Conservation (phyloP, 768 basidiomycete genomes). For the Pisolithus sp. region DNA sequence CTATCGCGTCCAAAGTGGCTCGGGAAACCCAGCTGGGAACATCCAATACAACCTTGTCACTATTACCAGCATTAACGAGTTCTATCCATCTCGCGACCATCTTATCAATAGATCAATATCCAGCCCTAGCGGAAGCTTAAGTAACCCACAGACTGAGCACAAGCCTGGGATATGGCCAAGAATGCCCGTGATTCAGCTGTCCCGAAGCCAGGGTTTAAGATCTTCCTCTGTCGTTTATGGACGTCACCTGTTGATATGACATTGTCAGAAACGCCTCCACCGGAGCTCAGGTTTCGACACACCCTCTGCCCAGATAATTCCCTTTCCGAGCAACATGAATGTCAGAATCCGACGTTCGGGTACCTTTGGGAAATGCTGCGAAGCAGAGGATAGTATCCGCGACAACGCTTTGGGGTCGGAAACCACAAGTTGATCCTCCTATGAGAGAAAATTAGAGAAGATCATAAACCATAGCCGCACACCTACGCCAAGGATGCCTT, state of each 20-base stretch:
- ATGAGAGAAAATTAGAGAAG: neutral
- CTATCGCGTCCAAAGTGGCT: slow-evolving; percentile 46
- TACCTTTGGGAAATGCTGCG: slow-evolving; percentile 37
- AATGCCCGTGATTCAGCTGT: slow-evolving; percentile 45
- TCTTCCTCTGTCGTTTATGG: slow-evolving; percentile 48
- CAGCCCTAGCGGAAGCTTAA: no score
- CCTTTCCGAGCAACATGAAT: slow-evolving; percentile 24
- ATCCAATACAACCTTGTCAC: slow-evolving; percentile 16
- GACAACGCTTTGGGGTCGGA: slow-evolving; percentile 42
- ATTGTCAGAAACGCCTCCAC: slow-evolving; percentile 9
- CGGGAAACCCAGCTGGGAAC: slow-evolving; percentile 31
- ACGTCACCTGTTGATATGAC: slow-evolving; percentile 24
- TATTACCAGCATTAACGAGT: slow-evolving; percentile 4
- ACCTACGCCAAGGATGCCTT: slow-evolving; percentile 21
- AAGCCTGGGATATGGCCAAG: slow-evolving; percentile 41
- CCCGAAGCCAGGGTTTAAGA: slow-evolving; percentile 53
- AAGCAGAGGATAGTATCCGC: slow-evolving; percentile 35
- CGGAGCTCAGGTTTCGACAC: neutral
- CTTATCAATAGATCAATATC: slow-evolving; percentile 6
- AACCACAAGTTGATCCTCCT: slow-evolving; percentile 42
- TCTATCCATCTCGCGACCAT: slow-evolving; percentile 21
- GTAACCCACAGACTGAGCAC: slow-evolving; percentile 18
- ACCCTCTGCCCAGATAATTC: slow-evolving; percentile 39
- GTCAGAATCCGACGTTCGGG: slow-evolving; percentile 15
- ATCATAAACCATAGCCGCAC: neutral